Evolutionary conservation across 306 rosid genomes (phyloP), one percentile per base, ranked within the genome.

Genomic region (Nissolia schottii): DNA sequence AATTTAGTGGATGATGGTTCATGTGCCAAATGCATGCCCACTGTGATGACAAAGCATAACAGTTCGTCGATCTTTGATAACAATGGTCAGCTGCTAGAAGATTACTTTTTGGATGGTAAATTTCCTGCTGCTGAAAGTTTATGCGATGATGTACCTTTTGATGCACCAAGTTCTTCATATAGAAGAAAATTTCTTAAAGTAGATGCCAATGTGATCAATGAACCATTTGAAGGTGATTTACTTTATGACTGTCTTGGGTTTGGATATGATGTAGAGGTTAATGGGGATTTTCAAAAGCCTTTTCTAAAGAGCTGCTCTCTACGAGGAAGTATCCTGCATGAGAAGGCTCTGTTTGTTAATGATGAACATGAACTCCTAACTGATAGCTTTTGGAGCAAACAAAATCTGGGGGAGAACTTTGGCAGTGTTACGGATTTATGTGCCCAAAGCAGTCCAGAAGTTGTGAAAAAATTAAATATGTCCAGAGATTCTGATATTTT

Each of bases 241-340:
- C 48, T 73, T 71, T 40, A 69, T 68, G 85, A 74, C 49, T 65
- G 12, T 69, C 69, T 49, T 71, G 84, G 79, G 24, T 60, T 64
- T 11, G 25, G 77, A 51, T 48, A 74, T 59, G 79, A 77, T 77
- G 55, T 71, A 70, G 78, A 75, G 35, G 25, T 77, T 76, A 63
- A 59, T 49, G 55, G 71, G 77, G 80, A 75, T 67, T 54, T 73
- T 68, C 85, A 71, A 67, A 80, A 68, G 71, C 90, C 97, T 23
- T 83, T 87, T 48, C 82, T 88, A 60, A 81, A 59, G 81, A 81
- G 87, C 49, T 89, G 93, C 81, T 85, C 93, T 72, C 57, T 64
- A 22, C 77, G 18, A 77, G 64, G 78, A 67, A 71, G 77, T 50
- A 48, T 82, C 74, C 74, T 67, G 72, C 60, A 31, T 23, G 83